Base-by-base conservation (phyloP, 106 monocot genomes). In the Ottelia alismoides region DNA sequence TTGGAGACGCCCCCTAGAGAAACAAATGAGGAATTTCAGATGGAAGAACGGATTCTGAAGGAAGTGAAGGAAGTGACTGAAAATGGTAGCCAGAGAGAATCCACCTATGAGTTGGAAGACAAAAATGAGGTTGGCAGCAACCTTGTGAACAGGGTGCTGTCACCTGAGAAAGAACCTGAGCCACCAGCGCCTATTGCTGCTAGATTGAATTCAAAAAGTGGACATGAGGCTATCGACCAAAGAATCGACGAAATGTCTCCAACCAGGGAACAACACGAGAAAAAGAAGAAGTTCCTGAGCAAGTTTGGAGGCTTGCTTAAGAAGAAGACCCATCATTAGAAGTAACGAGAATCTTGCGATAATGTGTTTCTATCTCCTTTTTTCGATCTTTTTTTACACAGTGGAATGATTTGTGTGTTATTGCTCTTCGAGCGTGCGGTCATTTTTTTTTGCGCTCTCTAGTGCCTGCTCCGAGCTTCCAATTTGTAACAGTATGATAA, bases 271-370 rank as follows among this genome's bases (percentile, higher is more conserved):
- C 61, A 70, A 19, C 65, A 71, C 56, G 57, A 56, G 74, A 78
- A 83, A 61, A 83, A 78, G 74, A 74, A 71, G 68, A 32, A 70
- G 0, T 64, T 74, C 27, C 25, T 79, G 27, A 58, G 27, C n/a
- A 80, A 71, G 28, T 64, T 80, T 25, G 74, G 79, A 6, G 61
- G 58, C 63, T 31, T 80, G 25, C 58, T 80, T 51, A 80, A 80
- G 61, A 80, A 80, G 66, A 77, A 77, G 67, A 67, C 27, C 10
- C 64, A 62, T 43, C 47, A 44, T 25, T 72, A 65, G 31, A 61
- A 78, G 69, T 44, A 24, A n/a, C 17, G 11, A 11, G 14, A 11
- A 44, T 11, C 11, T n/a, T n/a, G n/a, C n/a, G n/a, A n/a, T n/a
- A n/a, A n/a, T n/a, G n/a, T n/a, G n/a, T n/a, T n/a, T n/a, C n/a